Conservation (phyloP, 1,139 yeast species). For the Kazachstania sp. region DNA sequence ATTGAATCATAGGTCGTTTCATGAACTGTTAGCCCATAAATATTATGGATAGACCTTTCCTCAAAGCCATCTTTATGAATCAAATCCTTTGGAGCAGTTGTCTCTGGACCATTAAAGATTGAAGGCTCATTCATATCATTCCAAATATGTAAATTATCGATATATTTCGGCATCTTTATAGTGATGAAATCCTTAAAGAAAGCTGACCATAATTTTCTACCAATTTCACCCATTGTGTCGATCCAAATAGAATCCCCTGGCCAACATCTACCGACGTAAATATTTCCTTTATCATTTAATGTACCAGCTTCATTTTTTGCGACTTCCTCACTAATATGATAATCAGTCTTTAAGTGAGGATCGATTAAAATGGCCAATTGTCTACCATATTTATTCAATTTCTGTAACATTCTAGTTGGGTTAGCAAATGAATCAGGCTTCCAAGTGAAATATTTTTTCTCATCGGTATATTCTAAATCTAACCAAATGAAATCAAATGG, state of each 20-base stretch:
- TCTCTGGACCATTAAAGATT: conserved; percentile 90
- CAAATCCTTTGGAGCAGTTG: conserved; percentile 73
- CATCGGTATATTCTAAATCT: conserved; percentile 84
- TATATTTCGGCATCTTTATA: conserved; percentile 33
- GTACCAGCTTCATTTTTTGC: conserved; percentile 37
- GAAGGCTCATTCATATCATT: conserved; percentile 99
- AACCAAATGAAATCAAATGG: conserved; percentile 95
- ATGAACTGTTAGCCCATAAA: conserved; percentile 72
- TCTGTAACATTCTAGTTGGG: conserved; percentile 56
- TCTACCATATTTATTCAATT: conserved; percentile 63
- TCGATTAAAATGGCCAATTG: conserved; percentile 80
- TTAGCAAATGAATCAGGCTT: conserved; percentile 62
- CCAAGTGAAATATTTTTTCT: conserved; percentile 90
- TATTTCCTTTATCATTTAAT: conserved; percentile 39
- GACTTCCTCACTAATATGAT: conserved; percentile 52
- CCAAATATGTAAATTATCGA: conserved; percentile 73
- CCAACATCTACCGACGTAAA: conserved; percentile 90
- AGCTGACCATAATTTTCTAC: conserved; percentile 52
- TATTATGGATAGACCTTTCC: conserved; percentile 82
- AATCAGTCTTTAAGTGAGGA: conserved; percentile 76
- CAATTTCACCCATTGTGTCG: conserved; percentile 64
- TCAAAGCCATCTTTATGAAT: conserved; percentile 78
- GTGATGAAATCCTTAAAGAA: conserved; percentile 40
- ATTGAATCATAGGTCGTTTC: conserved; percentile 70
- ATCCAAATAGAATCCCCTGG: conserved; percentile 96